Conservation (phyloP, 768 basidiomycete species). For the Scleroderma citrinum region DNA sequence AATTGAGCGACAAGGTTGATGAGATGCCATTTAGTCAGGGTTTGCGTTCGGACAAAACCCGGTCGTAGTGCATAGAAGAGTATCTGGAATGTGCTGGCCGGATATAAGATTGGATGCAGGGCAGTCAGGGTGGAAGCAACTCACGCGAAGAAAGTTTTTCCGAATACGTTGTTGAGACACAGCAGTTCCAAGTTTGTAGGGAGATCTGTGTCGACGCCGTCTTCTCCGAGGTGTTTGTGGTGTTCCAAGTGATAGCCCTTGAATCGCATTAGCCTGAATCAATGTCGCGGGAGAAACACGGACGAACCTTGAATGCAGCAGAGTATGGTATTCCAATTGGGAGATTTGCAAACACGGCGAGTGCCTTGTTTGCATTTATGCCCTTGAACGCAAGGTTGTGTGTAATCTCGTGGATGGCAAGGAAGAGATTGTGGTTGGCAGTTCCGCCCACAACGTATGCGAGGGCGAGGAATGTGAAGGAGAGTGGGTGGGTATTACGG, state of each 20-base stretch:
- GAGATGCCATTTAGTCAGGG: constrained; percentile 76
- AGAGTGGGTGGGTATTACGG: constrained; percentile 62
- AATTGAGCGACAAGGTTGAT: constrained; percentile 71
- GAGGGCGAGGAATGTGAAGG: constrained; percentile 61
- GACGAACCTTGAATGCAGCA: constrained; percentile 83
- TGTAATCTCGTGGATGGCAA: constrained; percentile 98
- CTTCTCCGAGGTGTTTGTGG: constrained; percentile 92
- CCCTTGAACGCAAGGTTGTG: constrained; percentile 93
- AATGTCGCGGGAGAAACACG: neutral
- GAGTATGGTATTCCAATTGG: constrained; percentile 95
- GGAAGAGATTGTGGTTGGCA: constrained; percentile 94
- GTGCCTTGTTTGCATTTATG: constrained; percentile 73
- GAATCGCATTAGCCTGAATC: constrained; percentile 4
- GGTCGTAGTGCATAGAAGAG: constrained; percentile 97
- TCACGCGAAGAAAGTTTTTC: constrained; percentile 97
- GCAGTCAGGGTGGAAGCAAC: constrained; percentile 23
- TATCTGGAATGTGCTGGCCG: constrained; percentile 89
- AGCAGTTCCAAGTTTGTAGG: constrained; percentile 83
- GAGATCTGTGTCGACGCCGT: constrained; percentile 93
- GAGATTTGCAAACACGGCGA: constrained; percentile 89
- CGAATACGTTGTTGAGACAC: constrained; percentile 89
- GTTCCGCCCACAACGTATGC: constrained; percentile 92
- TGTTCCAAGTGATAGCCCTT: constrained; percentile 94
- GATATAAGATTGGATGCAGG: constrained; percentile 6
- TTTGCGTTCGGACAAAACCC: constrained; percentile 83